These are phyloP conservation scores for Lactarius pseudohatsudake DNA, from an alignment of 768 basidiomycete species.

Conservation along the genomic window DNA sequence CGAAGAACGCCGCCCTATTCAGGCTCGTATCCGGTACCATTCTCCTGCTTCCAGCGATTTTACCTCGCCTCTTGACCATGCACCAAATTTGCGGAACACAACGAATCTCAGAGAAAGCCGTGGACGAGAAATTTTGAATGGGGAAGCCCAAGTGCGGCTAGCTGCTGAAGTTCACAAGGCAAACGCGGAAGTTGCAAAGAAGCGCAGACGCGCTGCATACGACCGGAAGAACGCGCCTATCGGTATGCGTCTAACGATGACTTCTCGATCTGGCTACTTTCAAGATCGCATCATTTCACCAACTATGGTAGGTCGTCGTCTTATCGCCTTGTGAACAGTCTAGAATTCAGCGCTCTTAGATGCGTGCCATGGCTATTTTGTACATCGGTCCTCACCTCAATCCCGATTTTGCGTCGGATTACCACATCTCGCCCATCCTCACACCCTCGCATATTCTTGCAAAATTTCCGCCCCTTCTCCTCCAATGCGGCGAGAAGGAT, in stretches of 20 bases:
- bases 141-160: conserved; percentile 22
- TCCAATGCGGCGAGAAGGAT: conserved; percentile 95
- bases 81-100: not conserved
- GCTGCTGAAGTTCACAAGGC: conserved; percentile 24
- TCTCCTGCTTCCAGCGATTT: conserved; percentile 8
- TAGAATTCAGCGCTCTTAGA: conserved; percentile 48
- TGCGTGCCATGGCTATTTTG: conserved; percentile 98
- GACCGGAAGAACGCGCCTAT: conserved; percentile 48
- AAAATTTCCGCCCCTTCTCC: conserved; percentile 89
- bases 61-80: not conserved
- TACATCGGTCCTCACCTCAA: conserved; percentile 93
- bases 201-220: conserved; percentile 26
- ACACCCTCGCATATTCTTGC: conserved; percentile 81
- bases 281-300: conserved; percentile 93
- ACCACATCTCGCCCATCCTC: conserved; percentile 93
- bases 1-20: conserved; percentile 75
- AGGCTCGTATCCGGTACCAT: conserved; percentile 56
- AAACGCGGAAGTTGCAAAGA: conserved; percentile 26
- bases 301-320: conserved; percentile 79
- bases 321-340: conserved; percentile 10
- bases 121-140: conserved; percentile 12
- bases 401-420: conserved; percentile 94
- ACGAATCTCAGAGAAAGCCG: not conserved
- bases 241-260: conserved; percentile 92
- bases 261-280: conserved; percentile 89